Evolutionary conservation across 495 filamentous ascomycete genomes (phyloP).

Genomic region (Schizothecium vesticola): DNA sequence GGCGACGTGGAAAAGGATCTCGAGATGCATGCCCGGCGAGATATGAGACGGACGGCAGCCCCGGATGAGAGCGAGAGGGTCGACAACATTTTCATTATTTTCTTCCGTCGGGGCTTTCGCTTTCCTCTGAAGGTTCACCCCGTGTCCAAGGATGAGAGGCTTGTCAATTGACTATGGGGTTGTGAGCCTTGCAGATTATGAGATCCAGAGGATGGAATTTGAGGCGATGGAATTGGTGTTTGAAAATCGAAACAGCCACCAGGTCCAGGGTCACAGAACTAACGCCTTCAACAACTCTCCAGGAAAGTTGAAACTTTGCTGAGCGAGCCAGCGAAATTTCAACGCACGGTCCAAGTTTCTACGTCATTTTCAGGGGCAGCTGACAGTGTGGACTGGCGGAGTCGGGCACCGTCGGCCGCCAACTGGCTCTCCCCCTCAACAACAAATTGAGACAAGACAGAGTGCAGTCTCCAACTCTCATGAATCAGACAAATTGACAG

Average conservation of each 20-base stretch:
- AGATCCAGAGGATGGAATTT: neutral
- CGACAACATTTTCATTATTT: neutral
- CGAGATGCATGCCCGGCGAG: neutral
- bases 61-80: neutral
- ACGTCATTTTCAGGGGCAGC: neutral
- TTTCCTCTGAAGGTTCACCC: neutral
- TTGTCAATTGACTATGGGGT: neutral
- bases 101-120: neutral
- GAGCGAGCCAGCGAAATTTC: neutral
- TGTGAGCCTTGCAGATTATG: neutral
- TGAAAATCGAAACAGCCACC: neutral
- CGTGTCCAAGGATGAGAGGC: neutral
- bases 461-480: too few relatives aligned
- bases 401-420: too few relatives aligned
- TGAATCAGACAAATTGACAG: too few relatives aligned
- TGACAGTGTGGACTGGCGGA: neutral
- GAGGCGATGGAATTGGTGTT: neutral
- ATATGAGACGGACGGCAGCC: neutral
- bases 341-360: neutral
- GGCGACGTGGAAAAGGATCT: conserved; percentile 3
- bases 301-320: neutral
- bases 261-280: neutral
- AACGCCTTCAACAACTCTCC: neutral
- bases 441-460: too few relatives aligned
- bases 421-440: neutral